Evolutionary conservation across 192 early-diverging fungal species (phyloP).

Genomic region (Rhizophagus clarus): DNA sequence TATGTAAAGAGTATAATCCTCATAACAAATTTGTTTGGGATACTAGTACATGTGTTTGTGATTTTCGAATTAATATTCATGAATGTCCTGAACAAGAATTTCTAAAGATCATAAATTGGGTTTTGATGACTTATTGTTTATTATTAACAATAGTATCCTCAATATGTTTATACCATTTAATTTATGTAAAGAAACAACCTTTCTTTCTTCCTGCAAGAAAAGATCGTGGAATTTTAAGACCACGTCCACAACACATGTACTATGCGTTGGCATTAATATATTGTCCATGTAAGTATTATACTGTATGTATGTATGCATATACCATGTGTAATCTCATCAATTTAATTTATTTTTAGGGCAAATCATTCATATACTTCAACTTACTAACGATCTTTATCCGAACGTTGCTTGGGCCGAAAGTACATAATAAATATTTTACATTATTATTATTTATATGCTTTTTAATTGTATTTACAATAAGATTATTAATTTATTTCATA

Average conservation of each 20-base stretch:
- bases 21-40: constrained; percentile 14
- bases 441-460: too few relatives aligned
- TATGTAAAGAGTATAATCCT: background rate
- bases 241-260: background rate
- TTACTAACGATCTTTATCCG: background rate
- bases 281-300: constrained; percentile 1
- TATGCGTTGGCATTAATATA: background rate
- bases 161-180: constrained; percentile 5
- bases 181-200: background rate
- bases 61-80: constrained; percentile 21
- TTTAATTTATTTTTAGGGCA: background rate
- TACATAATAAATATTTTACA: background rate
- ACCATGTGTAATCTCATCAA: background rate
- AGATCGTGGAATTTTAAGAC: constrained; percentile 14
- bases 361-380: background rate
- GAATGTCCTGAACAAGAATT: constrained; percentile 2
- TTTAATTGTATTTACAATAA: background rate
- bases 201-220: constrained; percentile 12
- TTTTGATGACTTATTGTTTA: constrained; percentile 14
- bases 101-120: background rate
- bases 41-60: background rate
- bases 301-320: background rate
- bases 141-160: background rate
- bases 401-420: background rate
- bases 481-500: background rate